phyloP scores from a whole-genome alignment of 768 basidiomycete genomes.

The Gyrodon lividus region DNA sequence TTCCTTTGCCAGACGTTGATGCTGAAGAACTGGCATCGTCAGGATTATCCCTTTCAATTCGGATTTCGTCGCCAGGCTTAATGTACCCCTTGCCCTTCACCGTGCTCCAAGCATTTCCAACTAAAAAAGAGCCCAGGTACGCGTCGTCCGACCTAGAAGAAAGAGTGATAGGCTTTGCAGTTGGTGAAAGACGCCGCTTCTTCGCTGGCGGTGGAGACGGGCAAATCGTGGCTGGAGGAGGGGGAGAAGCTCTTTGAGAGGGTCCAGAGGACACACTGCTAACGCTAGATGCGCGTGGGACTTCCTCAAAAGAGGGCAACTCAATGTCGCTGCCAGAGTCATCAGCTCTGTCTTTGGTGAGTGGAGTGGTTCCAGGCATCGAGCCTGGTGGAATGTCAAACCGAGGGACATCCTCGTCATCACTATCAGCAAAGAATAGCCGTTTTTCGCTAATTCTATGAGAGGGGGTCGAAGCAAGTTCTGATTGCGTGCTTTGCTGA shows the following conservation, averaged over 20 bases:
- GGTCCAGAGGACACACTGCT: constrained; percentile 36
- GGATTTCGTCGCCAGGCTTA: constrained; percentile 58
- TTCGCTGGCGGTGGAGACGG: constrained; percentile 43
- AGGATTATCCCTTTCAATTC: constrained; percentile 53
- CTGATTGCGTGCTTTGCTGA: neutral
- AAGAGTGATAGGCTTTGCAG: constrained; percentile 9
- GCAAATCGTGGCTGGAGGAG: constrained; percentile 15
- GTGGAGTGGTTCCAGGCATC: constrained; percentile 16
- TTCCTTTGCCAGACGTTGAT: constrained; percentile 32
- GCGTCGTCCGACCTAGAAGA: constrained; percentile 24
- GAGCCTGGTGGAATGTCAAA: constrained; percentile 7
- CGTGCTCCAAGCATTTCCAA: constrained; percentile 78
- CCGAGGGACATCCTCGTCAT: constrained; percentile 38
- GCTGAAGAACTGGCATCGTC: constrained; percentile 28
- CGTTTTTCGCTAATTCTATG: constrained; percentile 27
- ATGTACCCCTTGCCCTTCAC: constrained; percentile 72
- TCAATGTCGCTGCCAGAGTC: constrained; percentile 36
- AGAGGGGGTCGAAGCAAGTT: constrained; percentile 5
- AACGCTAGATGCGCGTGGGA: constrained; percentile 41
- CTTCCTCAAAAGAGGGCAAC: constrained; percentile 30
- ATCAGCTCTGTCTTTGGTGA: constrained; percentile 35
- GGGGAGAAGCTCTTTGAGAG: constrained; percentile 25
- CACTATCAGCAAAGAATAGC: constrained; percentile 44
- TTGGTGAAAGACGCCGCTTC: constrained; percentile 48
- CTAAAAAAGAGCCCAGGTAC: constrained; percentile 68